These are phyloP conservation scores for Thalassiosira livingstoniorum DNA, from an alignment of 352 stramenopile species.

Conservation along the genomic window DNA sequence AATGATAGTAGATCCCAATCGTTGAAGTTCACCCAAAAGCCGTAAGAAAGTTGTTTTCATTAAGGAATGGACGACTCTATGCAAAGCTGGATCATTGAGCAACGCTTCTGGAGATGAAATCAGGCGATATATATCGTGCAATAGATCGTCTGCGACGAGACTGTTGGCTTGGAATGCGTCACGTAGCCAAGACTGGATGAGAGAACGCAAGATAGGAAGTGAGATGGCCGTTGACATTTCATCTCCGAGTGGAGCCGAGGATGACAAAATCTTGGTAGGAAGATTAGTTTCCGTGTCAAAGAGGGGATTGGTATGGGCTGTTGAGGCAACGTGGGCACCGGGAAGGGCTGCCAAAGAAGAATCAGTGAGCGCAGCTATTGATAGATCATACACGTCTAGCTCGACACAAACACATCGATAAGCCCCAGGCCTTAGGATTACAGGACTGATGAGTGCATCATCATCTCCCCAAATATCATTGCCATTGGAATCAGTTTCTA, in stretches of 20 bases:
- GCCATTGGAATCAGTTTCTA: slow-evolving; percentile 53
- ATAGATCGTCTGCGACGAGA: slow-evolving; percentile 93
- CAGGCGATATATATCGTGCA: slow-evolving; percentile 97
- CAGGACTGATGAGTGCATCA: slow-evolving; percentile 84
- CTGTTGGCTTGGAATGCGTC: slow-evolving; percentile 91
- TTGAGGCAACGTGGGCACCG: slow-evolving; percentile 26
- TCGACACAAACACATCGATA: slow-evolving; percentile 91
- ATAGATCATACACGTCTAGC: slow-evolving; percentile 88
- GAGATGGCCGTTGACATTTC: slow-evolving; percentile 92
- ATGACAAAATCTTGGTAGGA: slow-evolving; percentile 46
- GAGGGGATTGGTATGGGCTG: slow-evolving; percentile 48
- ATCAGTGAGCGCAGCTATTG: slow-evolving; percentile 87
- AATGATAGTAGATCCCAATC: slow-evolving; percentile 94
- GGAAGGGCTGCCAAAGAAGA: slow-evolving; percentile 42
- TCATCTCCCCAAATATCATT: slow-evolving; percentile 88
- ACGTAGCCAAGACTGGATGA: slow-evolving; percentile 94
- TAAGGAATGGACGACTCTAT: slow-evolving; percentile 92
- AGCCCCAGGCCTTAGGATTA: slow-evolving; percentile 91
- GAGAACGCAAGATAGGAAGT: slow-evolving; percentile 90
- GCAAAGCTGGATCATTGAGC: slow-evolving; percentile 94
- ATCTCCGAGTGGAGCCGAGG: slow-evolving; percentile 82
- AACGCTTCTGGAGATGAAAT: slow-evolving; percentile 91
- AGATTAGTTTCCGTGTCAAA: slow-evolving; percentile 57
- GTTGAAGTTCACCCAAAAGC: slow-evolving; percentile 93
- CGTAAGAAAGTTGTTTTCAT: slow-evolving; percentile 94